Conservation (phyloP, 2,329 filamentous ascomycete genomes). For the Epichloe uncinata region DNA sequence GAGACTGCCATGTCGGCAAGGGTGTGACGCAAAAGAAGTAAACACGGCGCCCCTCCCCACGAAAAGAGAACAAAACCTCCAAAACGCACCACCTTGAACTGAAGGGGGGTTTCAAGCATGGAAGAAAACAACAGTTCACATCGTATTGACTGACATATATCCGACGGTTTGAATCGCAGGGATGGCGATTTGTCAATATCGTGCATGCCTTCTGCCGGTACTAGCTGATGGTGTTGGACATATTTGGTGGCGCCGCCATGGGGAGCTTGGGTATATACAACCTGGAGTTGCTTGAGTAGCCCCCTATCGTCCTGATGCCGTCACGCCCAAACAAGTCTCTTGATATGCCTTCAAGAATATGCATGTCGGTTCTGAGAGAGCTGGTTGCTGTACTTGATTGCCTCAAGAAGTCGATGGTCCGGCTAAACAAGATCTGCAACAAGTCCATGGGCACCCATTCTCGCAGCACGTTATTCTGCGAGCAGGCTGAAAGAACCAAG, state of each 20-base stretch:
- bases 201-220: not conserved
- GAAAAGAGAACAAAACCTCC: not conserved
- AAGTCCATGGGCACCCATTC: slow-evolving; percentile 40
- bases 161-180: too few species aligned
- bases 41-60: not conserved
- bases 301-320: slow-evolving; percentile 20
- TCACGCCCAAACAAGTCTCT: slow-evolving; percentile 25
- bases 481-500: slow-evolving; percentile 75
- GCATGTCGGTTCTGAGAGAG: slow-evolving; percentile 58
- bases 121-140: not conserved
- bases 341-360: slow-evolving; percentile 51
- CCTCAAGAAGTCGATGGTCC: slow-evolving; percentile 65
- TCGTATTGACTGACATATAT: not conserved
- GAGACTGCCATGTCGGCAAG: too few species aligned
- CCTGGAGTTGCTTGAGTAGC: slow-evolving; percentile 29
- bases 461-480: slow-evolving; percentile 49
- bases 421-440: slow-evolving; percentile 48
- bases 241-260: slow-evolving; percentile 8
- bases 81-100: not conserved
- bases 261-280: slow-evolving; percentile 10
- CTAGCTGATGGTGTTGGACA: not conserved
- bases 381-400: slow-evolving; percentile 60
- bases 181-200: too few species aligned
- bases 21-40: not conserved
- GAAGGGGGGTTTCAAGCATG: not conserved